Conservation (phyloP, 2,329 filamentous ascomycete species). For the Botrytis hyacinthi region DNA sequence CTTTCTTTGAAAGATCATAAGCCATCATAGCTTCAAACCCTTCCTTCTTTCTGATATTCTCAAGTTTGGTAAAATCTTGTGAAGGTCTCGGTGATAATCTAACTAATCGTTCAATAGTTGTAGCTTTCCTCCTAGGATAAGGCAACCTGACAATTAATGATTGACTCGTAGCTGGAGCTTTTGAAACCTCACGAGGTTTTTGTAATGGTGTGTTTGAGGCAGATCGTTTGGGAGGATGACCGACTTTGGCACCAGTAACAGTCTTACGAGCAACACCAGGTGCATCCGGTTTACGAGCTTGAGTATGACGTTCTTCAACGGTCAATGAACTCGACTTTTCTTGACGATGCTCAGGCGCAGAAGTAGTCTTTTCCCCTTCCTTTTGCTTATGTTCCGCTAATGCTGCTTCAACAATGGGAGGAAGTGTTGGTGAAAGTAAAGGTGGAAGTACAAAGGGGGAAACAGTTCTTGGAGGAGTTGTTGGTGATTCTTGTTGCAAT, state of each 20-base stretch:
- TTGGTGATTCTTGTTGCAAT: conserved; percentile 19
- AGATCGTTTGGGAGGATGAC: conserved; percentile 35
- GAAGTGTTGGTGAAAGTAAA: conserved; percentile 37
- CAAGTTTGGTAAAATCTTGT: conserved; percentile 21
- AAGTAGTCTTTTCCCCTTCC: background rate
- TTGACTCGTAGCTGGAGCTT: conserved; percentile 17
- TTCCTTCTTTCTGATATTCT: conserved; percentile 23
- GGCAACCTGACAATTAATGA: conserved; percentile 35
- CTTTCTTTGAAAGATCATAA: conserved; percentile 5
- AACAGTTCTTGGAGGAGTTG: conserved; percentile 20
- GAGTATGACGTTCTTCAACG: conserved; percentile 37
- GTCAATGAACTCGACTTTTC: conserved; percentile 27
- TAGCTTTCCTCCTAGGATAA: conserved; percentile 34
- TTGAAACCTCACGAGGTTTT: conserved; percentile 22
- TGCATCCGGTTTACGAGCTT: conserved; percentile 35
- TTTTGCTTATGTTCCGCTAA: conserved; percentile 27
- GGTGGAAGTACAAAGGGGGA: conserved; percentile 31
- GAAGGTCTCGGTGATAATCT: conserved; percentile 27
- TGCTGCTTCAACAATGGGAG: conserved; percentile 36
- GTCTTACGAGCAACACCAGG: conserved; percentile 39
- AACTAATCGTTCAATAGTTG: conserved; percentile 35
- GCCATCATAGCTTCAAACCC: conserved; percentile 22
- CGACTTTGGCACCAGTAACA: conserved; percentile 32
- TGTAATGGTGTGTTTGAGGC: conserved; percentile 27
- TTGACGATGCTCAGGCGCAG: conserved; percentile 18